Evolutionary conservation across 208 protist genomes (phyloP), one percentile per base, ranked within the genome.

Genomic region (Lotmaria passim): DNA sequence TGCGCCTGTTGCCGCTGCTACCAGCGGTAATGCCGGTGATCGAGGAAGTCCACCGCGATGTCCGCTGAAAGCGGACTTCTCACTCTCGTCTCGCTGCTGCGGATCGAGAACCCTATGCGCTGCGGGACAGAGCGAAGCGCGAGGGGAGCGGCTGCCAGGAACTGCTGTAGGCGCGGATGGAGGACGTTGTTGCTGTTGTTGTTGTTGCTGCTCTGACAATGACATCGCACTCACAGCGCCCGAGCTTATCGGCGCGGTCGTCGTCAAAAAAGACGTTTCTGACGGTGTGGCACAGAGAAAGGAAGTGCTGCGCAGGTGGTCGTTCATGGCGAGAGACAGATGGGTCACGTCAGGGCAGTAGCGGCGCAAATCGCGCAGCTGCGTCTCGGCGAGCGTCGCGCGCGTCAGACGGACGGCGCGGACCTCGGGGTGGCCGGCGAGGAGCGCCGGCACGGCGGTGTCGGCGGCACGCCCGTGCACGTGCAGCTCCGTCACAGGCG

Each of bases 271-370:
- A 7, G 79, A 76, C 5, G 67, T 55, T 15, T 63, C 60, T 7
- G 78, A 76, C n/a, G 58, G 66, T 30, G 72, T 62, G 0, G 70
- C 56, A 24, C 80, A 73, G 28, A 90, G 53, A 41, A 90, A 90
- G 19, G 71, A 58, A n/a, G 84, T 90, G 33, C 44, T 70, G 36
- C 52, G 53, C 43, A 90, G 67, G 17, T 43, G 46, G 33, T 58
- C 57, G 41, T 83, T 86, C 84, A 90, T 90, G 19, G 65, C 69
- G 30, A 90, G 50, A 5, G 84, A 85, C 19, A 90, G 81, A 34
- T 78, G 72, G 48, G 77, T 75, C 19, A 90, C 78, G 53, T 76
- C 58, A n/a, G 60, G 75, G 74, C 84, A 90, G 61, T 38, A 58
- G 0, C 69, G 67, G 1, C 81, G 70, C 1, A 90, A 43, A 24